phyloP scores from a whole-genome alignment of 1,284 basidiomycete genomes.

The Marasmius tenuissimus region DNA sequence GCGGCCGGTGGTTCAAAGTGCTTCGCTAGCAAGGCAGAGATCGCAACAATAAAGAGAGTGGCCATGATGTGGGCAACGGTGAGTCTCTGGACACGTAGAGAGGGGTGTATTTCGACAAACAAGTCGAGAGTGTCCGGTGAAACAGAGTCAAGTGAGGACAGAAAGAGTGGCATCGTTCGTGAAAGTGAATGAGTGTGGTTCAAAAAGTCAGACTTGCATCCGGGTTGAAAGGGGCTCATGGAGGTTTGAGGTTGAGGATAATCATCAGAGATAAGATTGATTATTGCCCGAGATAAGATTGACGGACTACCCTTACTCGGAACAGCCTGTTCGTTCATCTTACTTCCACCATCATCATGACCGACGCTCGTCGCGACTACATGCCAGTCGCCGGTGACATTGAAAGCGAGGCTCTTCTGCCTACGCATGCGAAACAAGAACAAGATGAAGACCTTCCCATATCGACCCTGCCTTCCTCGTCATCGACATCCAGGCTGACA shows the following conservation, averaged over 20 bases:
- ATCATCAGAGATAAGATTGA: not conserved
- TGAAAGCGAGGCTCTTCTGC: slow-evolving; percentile 37
- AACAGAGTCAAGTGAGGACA: not conserved
- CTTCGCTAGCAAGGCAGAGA: not conserved
- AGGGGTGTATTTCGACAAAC: not conserved
- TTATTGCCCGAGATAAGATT: no score
- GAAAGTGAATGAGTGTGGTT: no score
- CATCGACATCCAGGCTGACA: slow-evolving; percentile 10
- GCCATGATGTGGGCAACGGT: not conserved
- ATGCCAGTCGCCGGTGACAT: slow-evolving; percentile 18
- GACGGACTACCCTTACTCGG: not conserved
- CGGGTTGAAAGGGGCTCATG: not conserved
- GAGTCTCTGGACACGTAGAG: not conserved
- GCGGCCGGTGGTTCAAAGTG: not conserved
- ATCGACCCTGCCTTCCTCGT: slow-evolving; percentile 10
- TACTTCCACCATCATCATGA: slow-evolving; percentile 4
- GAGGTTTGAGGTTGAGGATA: not conserved
- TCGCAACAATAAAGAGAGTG: not conserved
- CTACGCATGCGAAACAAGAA: slow-evolving; percentile 23
- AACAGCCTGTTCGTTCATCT: not conserved
- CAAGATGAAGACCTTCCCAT: slow-evolving; percentile 13
- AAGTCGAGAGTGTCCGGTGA: not conserved
- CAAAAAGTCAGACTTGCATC: no score
- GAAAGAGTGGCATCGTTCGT: no score
- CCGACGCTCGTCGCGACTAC: not conserved